These are phyloP conservation scores for Cinchona pubescens DNA, from an alignment of 257 asterid species.

Conservation along the genomic window DNA sequence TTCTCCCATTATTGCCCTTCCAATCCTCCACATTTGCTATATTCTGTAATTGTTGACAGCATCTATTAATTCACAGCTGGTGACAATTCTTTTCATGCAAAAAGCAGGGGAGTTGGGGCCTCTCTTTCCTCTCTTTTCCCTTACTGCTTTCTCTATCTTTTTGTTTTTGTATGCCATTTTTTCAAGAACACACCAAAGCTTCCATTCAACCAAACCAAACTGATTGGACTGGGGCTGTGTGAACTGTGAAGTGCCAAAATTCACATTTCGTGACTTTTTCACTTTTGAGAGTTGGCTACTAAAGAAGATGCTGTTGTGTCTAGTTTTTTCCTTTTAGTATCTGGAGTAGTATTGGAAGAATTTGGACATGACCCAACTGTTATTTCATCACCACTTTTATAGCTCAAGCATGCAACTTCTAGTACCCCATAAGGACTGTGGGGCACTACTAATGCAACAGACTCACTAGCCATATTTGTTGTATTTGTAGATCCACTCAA, in stretches of 20 bases:
- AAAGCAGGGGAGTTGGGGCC: constrained; percentile 21
- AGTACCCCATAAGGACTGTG: constrained; percentile 65
- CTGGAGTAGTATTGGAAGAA: constrained; percentile 38
- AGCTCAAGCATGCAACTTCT: constrained; percentile 63
- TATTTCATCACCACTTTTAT: constrained; percentile 51
- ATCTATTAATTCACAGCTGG: constrained; percentile 28
- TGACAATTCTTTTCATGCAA: constrained; percentile 40
- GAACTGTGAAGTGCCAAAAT: constrained; percentile 17
- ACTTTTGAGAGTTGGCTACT: constrained; percentile 10
- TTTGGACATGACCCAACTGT: constrained; percentile 44
- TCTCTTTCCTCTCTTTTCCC: neutral
- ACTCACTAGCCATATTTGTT: constrained; percentile 19
- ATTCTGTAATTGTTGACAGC: constrained; percentile 17
- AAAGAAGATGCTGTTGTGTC: constrained; percentile 23
- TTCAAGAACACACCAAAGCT: constrained; percentile 19
- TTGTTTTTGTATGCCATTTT: constrained; percentile 6
- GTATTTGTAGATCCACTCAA: constrained; percentile 22
- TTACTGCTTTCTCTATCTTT: neutral
- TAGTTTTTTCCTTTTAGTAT: constrained; percentile 57
- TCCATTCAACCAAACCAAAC: constrained; percentile 26
- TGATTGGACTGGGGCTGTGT: constrained; percentile 1
- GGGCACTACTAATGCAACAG: constrained; percentile 28
- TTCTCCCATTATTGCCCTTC: neutral
- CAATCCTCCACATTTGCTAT: constrained; percentile 11
- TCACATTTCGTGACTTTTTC: constrained; percentile 25